Conservation (phyloP, 2,329 filamentous ascomycete species). For the Lecanicillium sp. region DNA sequence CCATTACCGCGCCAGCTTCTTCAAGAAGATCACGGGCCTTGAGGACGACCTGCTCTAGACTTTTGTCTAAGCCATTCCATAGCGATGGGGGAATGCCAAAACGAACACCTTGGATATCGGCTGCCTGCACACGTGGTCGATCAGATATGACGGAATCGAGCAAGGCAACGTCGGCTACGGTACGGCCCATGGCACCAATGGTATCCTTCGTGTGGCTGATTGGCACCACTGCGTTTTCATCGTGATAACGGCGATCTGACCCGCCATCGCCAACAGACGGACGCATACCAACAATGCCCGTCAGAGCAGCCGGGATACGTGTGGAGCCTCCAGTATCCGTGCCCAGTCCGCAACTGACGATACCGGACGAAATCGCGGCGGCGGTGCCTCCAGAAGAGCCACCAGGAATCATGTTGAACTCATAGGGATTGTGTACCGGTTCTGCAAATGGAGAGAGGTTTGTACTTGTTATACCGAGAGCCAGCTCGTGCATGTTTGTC, state of each 20-base stretch:
- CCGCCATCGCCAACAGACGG: conserved; percentile 12
- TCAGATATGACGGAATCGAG: conserved; percentile 10
- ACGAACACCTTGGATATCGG: conserved; percentile 6
- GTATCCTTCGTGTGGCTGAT: conserved; percentile 10
- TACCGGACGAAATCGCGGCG: conserved; percentile 11
- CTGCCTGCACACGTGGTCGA: neutral
- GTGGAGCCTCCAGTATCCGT: conserved; percentile 14
- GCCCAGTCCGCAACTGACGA: conserved; percentile 13
- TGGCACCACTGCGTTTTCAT: conserved; percentile 8
- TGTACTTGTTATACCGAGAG: conserved; percentile 13
- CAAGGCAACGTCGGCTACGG: conserved; percentile 8
- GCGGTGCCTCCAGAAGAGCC: conserved; percentile 14
- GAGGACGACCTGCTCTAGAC: conserved; percentile 5
- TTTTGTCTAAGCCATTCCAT: conserved; percentile 11
- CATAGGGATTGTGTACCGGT: conserved; percentile 12
- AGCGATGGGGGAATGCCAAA: conserved; percentile 11
- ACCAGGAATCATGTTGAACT: conserved; percentile 11
- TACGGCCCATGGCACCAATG: conserved; percentile 7
- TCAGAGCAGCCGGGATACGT: conserved; percentile 13
- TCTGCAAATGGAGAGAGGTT: conserved; percentile 11
- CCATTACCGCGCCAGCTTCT: conserved; percentile 9
- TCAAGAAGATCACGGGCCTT: conserved; percentile 5
- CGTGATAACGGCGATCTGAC: conserved; percentile 9
- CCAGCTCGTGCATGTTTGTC: conserved; percentile 40
- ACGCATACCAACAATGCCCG: conserved; percentile 12